These are phyloP conservation scores for Hagleromyces aurorensis DNA, from an alignment of 805 yeast species.

Conservation along the genomic window DNA sequence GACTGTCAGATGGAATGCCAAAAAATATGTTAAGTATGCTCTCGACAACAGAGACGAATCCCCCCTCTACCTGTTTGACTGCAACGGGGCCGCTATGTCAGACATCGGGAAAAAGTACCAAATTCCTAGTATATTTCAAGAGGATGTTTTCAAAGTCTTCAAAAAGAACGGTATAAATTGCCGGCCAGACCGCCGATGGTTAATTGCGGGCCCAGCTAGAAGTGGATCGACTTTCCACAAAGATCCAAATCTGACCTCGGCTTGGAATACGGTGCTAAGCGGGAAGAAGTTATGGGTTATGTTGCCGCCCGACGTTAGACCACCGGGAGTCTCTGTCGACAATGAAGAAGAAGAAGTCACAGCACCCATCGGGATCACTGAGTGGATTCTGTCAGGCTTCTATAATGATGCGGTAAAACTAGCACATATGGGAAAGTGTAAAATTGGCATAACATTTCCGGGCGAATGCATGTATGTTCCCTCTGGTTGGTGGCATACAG, in stretches of 20 bases:
- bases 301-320: slow-evolving; percentile 68
- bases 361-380: slow-evolving; percentile 86
- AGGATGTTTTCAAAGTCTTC: slow-evolving; percentile 57
- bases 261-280: slow-evolving; percentile 75
- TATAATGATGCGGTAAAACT: slow-evolving; percentile 58
- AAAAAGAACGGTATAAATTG: slow-evolving; percentile 33
- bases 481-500: slow-evolving; percentile 96
- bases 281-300: slow-evolving; percentile 84
- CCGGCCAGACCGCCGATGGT: slow-evolving; percentile 90
- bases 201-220: slow-evolving; percentile 73
- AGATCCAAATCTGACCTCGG: slow-evolving; percentile 85
- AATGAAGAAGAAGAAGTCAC: slow-evolving; percentile 81
- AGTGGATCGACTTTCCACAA: slow-evolving; percentile 90
- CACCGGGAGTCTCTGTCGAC: slow-evolving; percentile 82
- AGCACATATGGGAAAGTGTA: slow-evolving; percentile 41
- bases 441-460: slow-evolving; percentile 66
- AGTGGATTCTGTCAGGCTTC: slow-evolving; percentile 81
- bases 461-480: slow-evolving; percentile 89
- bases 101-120: slow-evolving; percentile 45
- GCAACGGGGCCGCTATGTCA: slow-evolving; percentile 61
- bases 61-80: slow-evolving; percentile 81
- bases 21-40: slow-evolving; percentile 54
- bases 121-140: slow-evolving; percentile 45
- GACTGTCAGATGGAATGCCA: slow-evolving; percentile 70
- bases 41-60: slow-evolving; percentile 63